Evolutionary conservation across 1,284 basidiomycete genomes (phyloP), one percentile per base, ranked within the genome.

Genomic region (Trichosporon inkin): DNA sequence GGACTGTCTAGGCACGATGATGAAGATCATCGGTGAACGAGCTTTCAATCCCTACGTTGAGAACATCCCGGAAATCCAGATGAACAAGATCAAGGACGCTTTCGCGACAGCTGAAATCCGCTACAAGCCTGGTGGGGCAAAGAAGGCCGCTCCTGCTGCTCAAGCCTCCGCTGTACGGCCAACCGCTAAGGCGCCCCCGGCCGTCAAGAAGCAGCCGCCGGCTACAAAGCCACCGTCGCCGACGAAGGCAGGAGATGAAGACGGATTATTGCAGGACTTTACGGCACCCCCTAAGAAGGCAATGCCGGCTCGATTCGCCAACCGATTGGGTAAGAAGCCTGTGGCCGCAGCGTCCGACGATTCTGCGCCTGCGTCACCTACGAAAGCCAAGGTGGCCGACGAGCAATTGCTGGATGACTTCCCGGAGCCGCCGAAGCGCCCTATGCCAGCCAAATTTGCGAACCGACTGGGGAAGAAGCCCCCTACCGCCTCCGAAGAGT

Each of bases 21-120:
- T 96, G 90, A 97, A 92, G 82, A 93, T 99, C 82, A 85, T 99
- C 13, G 96, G 96, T 22, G 95, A 99, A 76, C 83, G 96, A 28
- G 87, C 90, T 11, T 84, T 99, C 64, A 92, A 89, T 73, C 89
- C 90, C 0, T 83, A 90, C 36, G 84, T 98, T 80, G 95, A 98
- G 64, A 81, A 84, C 24, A 81, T 99, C 56, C 87, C 92, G 35
- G 94, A 98, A 69, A 83, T 97, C 38, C 84, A 94, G 66, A 95
- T 93, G 78, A 84, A 81, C 6, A 99, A 99, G 78, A 90, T 99
- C 59, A 94, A 90, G 78, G 96, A 98, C 71, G 90, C 90, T 10
- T 92, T 85, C 68, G 92, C 89, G 66, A 90, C 88, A 67, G 92
- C 91, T 2, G 86, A 86, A 34, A 89, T 95, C 44, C 92, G 89